Evolutionary conservation across 2,329 filamentous ascomycete species (phyloP).

Genomic region (Diaporthe longicolla): DNA sequence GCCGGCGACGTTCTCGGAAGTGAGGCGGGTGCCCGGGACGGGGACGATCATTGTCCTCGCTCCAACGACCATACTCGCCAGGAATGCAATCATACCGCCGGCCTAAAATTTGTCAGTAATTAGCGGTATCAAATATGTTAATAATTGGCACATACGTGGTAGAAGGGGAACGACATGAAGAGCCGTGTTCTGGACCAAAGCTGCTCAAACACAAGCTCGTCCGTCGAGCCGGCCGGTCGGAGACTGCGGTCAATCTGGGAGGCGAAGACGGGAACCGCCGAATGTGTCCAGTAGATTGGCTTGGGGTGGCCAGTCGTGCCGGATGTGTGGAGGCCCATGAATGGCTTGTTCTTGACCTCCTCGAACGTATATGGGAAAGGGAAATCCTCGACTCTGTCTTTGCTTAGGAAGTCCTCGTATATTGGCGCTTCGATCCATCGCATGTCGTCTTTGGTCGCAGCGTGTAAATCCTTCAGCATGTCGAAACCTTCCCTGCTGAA

Average conservation of each 20-base stretch:
- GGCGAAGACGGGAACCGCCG: conserved; percentile 34
- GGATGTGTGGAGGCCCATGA: conserved; percentile 47
- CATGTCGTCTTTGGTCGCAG: conserved; percentile 35
- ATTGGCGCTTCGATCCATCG: conserved; percentile 31
- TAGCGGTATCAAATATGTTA: too few relatives aligned
- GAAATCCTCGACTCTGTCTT: conserved; percentile 35
- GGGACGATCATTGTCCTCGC: conserved; percentile 41
- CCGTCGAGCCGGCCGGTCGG: neutral
- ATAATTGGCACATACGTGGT: conserved; percentile 24
- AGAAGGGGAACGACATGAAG: conserved; percentile 31
- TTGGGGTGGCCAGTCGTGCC: conserved; percentile 47
- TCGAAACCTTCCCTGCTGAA: conserved; percentile 40
- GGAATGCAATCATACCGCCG: conserved; percentile 35
- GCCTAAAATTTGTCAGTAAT: conserved; percentile 5
- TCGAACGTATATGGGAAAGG: conserved; percentile 39
- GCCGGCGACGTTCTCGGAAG: conserved; percentile 41
- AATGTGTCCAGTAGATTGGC: conserved; percentile 44
- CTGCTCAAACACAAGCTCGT: conserved; percentile 21
- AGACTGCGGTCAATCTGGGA: conserved; percentile 26
- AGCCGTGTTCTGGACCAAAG: conserved; percentile 1
- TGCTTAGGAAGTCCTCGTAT: conserved; percentile 37
- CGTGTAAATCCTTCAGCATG: conserved; percentile 36
- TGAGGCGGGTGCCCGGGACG: conserved; percentile 40
- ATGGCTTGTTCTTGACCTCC: conserved; percentile 41
- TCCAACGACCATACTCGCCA: conserved; percentile 21